Evolutionary conservation across 176 grass and related monocot species (phyloP).

Genomic region (Lolium perenne): DNA sequence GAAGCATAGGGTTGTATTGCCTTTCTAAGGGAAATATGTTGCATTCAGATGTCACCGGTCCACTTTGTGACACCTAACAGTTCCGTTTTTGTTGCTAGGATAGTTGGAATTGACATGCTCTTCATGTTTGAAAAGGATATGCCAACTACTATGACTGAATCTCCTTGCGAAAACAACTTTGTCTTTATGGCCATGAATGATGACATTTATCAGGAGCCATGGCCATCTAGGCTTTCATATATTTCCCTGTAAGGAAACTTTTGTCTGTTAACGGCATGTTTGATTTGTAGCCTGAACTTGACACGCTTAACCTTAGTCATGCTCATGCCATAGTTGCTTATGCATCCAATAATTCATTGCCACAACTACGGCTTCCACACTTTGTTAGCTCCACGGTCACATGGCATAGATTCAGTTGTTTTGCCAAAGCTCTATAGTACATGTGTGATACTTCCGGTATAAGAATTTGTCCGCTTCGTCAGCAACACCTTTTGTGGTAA

Average conservation of each 20-base stretch:
- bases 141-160: background rate
- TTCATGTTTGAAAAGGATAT: background rate
- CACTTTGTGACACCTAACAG: background rate
- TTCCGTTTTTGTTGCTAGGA: background rate
- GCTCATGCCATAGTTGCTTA: background rate
- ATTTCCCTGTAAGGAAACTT: background rate
- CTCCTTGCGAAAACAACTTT: background rate
- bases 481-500: background rate
- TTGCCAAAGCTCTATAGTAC: background rate
- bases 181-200: background rate
- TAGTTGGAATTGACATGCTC: background rate
- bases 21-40: background rate
- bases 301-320: background rate
- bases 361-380: background rate
- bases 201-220: background rate
- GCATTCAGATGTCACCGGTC: background rate
- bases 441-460: background rate
- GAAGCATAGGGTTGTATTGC: background rate
- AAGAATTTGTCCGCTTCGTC: background rate
- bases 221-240: background rate
- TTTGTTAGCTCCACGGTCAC: too few relatives aligned
- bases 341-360: background rate
- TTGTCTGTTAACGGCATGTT: background rate
- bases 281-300: background rate
- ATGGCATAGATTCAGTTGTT: background rate